phyloP scores from a whole-genome alignment of 306 rosid species.

The Macrotyloma uniflorum region DNA sequence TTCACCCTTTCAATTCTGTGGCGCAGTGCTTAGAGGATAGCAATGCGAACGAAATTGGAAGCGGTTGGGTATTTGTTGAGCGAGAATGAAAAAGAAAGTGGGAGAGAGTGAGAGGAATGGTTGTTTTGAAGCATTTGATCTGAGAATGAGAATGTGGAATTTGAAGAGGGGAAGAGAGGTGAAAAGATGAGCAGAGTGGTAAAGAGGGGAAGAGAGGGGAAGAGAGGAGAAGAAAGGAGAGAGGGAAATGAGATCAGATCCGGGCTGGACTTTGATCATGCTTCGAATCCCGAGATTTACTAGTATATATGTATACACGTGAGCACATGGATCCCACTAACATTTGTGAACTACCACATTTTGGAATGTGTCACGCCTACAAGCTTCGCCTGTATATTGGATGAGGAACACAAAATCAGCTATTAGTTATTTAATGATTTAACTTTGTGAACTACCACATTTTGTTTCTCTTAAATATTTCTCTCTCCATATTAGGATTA shows the following conservation, averaged over 20 bases:
- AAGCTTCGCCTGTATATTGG: slow-evolving; percentile 42
- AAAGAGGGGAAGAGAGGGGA: background rate
- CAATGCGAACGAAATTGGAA: slow-evolving; percentile 5
- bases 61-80: background rate
- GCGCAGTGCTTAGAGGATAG: background rate
- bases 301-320: slow-evolving; percentile 61
- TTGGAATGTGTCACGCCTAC: slow-evolving; percentile 50
- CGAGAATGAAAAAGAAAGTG: background rate
- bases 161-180: background rate
- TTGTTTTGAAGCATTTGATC: slow-evolving; percentile 40
- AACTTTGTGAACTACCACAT: too few species aligned
- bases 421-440: too few species aligned
- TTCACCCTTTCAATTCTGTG: background rate
- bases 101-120: slow-evolving; percentile 21
- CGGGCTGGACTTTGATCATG: slow-evolving; percentile 42
- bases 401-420: slow-evolving; percentile 6
- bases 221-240: too few species aligned
- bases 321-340: slow-evolving; percentile 55
- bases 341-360: slow-evolving; percentile 34
- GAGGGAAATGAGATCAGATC: slow-evolving; percentile 49
- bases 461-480: too few species aligned
- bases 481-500: too few species aligned
- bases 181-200: background rate
- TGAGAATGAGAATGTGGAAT: slow-evolving; percentile 5
- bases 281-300: slow-evolving; percentile 52